Conservation (phyloP, 1,284 basidiomycete genomes). For the Cutaneotrichosporon sp. region DNA sequence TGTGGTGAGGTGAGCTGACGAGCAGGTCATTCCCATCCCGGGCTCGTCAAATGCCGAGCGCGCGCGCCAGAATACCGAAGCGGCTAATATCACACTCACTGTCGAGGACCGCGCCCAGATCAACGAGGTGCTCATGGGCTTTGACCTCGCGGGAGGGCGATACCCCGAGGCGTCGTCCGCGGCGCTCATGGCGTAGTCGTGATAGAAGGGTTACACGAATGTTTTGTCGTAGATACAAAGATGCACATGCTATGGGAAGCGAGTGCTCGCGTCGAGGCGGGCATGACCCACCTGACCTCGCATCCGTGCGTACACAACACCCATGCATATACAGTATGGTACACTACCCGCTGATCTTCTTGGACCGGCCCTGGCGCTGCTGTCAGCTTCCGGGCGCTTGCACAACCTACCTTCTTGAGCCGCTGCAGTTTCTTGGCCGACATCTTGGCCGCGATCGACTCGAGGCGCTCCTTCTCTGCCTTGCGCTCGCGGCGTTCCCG, state of each 20-base stretch:
- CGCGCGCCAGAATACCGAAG: constrained; percentile 52
- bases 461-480: constrained; percentile 46
- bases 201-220: no score
- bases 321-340: constrained; percentile 3
- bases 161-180: constrained; percentile 21
- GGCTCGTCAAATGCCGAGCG: constrained; percentile 53
- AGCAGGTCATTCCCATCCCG: constrained; percentile 55
- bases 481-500: constrained; percentile 42
- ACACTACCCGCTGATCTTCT: constrained; percentile 48
- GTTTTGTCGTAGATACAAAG: no score
- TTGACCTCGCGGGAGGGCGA: constrained; percentile 30
- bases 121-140: constrained; percentile 45
- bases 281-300: no score
- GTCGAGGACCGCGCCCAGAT: constrained; percentile 45
- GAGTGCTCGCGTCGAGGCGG: no score
- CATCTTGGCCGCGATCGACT: constrained; percentile 46
- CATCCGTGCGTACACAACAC: no score
- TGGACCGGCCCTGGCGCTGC: constrained; percentile 44
- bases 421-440: constrained; percentile 49
- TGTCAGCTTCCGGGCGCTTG: background rate
- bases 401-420: constrained; percentile 43
- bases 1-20: background rate
- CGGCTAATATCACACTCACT: constrained; percentile 51
- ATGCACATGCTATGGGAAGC: background rate
- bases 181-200: constrained; percentile 15